phyloP scores from a whole-genome alignment of 257 asterid species.

The Craterostigma plantagineum region DNA sequence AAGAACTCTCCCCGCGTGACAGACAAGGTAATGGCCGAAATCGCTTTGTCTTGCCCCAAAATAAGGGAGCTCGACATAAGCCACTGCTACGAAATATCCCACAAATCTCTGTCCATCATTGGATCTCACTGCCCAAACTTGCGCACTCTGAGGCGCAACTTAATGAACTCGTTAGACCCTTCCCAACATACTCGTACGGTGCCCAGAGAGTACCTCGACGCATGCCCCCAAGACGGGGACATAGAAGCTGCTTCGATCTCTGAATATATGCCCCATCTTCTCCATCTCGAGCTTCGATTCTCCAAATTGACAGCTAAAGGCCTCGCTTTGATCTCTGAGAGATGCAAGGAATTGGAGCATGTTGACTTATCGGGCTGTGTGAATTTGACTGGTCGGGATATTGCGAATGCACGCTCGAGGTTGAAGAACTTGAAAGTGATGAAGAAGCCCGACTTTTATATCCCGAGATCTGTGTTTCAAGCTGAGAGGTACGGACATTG shows the following conservation, averaged over 20 bases:
- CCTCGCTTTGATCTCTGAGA: slow-evolving; percentile 42
- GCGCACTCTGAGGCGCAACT: slow-evolving; percentile 30
- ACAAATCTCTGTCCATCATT: slow-evolving; percentile 33
- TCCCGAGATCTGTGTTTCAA: slow-evolving; percentile 40
- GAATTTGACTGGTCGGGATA: slow-evolving; percentile 46
- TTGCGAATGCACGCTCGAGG: slow-evolving; percentile 25
- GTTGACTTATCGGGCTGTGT: slow-evolving; percentile 63
- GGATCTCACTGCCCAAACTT: slow-evolving; percentile 40
- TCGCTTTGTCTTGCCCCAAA: slow-evolving; percentile 45
- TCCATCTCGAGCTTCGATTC: slow-evolving; percentile 54
- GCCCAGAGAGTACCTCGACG: slow-evolving; percentile 45
- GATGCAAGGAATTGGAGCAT: slow-evolving; percentile 45
- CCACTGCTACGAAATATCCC: slow-evolving; percentile 69
- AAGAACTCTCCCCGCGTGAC: slow-evolving; percentile 55
- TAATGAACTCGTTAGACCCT: slow-evolving; percentile 66
- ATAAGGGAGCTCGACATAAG: slow-evolving; percentile 70
- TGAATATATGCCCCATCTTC: slow-evolving; percentile 45
- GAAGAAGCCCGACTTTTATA: slow-evolving; percentile 53
- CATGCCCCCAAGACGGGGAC: slow-evolving; percentile 76
- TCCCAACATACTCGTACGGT: slow-evolving; percentile 41
- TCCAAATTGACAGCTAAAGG: slow-evolving; percentile 52
- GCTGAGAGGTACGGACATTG: slow-evolving; percentile 71
- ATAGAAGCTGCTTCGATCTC: slow-evolving; percentile 69
- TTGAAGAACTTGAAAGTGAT: slow-evolving; percentile 43
- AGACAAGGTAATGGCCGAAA: slow-evolving; percentile 31